Evolutionary conservation across 140 eudicot species (phyloP).

Genomic region (Flaveria floridana): DNA sequence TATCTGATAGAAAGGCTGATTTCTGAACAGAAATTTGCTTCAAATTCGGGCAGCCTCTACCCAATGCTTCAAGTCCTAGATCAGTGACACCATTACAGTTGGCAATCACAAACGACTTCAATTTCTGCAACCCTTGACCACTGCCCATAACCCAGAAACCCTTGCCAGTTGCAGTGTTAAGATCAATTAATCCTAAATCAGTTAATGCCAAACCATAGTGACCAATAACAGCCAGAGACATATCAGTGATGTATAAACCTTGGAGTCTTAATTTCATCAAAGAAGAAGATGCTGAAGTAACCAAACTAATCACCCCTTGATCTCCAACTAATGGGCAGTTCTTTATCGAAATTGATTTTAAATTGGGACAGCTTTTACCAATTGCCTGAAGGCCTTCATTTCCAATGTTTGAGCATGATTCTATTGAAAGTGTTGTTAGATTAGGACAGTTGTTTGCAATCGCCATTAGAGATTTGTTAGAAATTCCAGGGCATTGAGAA

Average conservation of each 20-base stretch:
- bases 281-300: slow-evolving; percentile 44
- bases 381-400: slow-evolving; percentile 56
- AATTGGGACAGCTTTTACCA: slow-evolving; percentile 50
- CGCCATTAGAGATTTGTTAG: slow-evolving; percentile 53
- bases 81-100: slow-evolving; percentile 64
- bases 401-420: slow-evolving; percentile 57
- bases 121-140: slow-evolving; percentile 61
- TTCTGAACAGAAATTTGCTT: slow-evolving; percentile 40
- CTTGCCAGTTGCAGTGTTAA: slow-evolving; percentile 56
- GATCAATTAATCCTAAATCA: slow-evolving; percentile 41
- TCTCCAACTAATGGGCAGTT: slow-evolving; percentile 64
- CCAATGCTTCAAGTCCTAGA: slow-evolving; percentile 56
- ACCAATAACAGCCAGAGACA: slow-evolving; percentile 71
- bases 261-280: slow-evolving; percentile 47
- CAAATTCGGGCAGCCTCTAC: slow-evolving; percentile 58
- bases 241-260: slow-evolving; percentile 48
- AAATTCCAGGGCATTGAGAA: slow-evolving; percentile 49
- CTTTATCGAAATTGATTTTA: slow-evolving; percentile 50
- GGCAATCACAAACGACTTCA: slow-evolving; percentile 40
- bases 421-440: slow-evolving; percentile 47
- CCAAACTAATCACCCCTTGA: slow-evolving; percentile 60
- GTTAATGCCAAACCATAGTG: slow-evolving; percentile 62
- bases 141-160: slow-evolving; percentile 88
- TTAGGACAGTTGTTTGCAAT: slow-evolving; percentile 60
- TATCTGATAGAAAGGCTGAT: slow-evolving; percentile 52